These are phyloP conservation scores for Penicillium ochrochloron DNA, from an alignment of 495 filamentous ascomycete genomes.

Conservation along the genomic window DNA sequence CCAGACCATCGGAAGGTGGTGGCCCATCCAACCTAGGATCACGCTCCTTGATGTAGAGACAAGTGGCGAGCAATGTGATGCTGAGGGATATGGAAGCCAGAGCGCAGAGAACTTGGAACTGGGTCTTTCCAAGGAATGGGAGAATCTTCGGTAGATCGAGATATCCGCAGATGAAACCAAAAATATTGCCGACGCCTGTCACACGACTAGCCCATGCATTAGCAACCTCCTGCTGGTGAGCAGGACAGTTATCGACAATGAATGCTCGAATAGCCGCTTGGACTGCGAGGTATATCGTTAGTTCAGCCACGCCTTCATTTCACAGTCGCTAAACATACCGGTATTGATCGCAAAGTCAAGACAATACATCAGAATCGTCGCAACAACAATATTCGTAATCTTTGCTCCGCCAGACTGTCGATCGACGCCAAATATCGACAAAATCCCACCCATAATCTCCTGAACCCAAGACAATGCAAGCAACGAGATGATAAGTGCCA, in stretches of 20 bases:
- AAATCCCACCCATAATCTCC: slow-evolving; percentile 73
- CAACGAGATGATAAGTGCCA: slow-evolving; percentile 72
- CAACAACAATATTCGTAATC: slow-evolving; percentile 65
- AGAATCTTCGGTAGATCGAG: slow-evolving; percentile 71
- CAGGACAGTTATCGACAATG: slow-evolving; percentile 86
- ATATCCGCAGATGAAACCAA: slow-evolving; percentile 83
- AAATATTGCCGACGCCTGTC: slow-evolving; percentile 82
- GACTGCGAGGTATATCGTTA: slow-evolving; percentile 50
- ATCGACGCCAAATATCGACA: slow-evolving; percentile 73
- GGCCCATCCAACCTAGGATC: slow-evolving; percentile 75
- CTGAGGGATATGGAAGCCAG: slow-evolving; percentile 74
- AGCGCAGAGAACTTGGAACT: slow-evolving; percentile 87
- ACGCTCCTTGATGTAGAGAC: slow-evolving; percentile 68
- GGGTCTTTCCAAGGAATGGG: slow-evolving; percentile 78
- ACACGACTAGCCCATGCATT: slow-evolving; percentile 87
- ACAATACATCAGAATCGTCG: slow-evolving; percentile 82
- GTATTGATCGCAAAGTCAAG: slow-evolving; percentile 93
- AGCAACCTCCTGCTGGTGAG: slow-evolving; percentile 86
- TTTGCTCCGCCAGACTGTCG: slow-evolving; percentile 62
- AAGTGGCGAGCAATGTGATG: slow-evolving; percentile 68
- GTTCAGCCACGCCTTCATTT: too few species aligned
- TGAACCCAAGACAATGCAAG: slow-evolving; percentile 81
- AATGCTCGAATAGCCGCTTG: slow-evolving; percentile 89
- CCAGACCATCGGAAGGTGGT: slow-evolving; percentile 58
- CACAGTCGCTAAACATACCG: too few species aligned